Evolutionary conservation across 2,329 filamentous ascomycete species (phyloP).

Genomic region (Akanthomyces muscarius): DNA sequence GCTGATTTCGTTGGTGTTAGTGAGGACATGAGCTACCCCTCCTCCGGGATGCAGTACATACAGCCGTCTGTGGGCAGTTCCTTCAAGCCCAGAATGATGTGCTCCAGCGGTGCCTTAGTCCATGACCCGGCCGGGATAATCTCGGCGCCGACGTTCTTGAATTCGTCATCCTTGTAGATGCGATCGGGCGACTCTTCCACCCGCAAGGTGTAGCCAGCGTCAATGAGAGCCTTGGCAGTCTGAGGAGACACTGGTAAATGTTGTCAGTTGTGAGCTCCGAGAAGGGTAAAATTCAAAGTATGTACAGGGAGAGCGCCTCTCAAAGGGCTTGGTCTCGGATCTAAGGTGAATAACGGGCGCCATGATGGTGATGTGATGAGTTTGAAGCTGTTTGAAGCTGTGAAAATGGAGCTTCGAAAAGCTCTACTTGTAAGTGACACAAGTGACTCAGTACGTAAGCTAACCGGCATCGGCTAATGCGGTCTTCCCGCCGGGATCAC

Average conservation of each 20-base stretch:
- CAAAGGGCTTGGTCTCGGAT: slow-evolving; percentile 20
- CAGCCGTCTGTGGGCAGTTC: slow-evolving; percentile 69
- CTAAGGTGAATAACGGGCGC: slow-evolving; percentile 17
- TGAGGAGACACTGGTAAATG: slow-evolving; percentile 22
- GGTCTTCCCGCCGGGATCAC: slow-evolving; percentile 6
- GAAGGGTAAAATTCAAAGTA: neutral
- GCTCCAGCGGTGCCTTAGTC: slow-evolving; percentile 61
- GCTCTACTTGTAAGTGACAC: slow-evolving; percentile 1
- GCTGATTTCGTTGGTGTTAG: slow-evolving; percentile 3
- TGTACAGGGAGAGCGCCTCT: slow-evolving; percentile 19
- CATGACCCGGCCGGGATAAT: slow-evolving; percentile 65
- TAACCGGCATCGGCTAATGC: neutral
- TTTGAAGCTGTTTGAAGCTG: neutral
- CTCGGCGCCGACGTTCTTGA: slow-evolving; percentile 56
- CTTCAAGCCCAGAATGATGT: slow-evolving; percentile 73
- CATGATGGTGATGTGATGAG: slow-evolving; percentile 15
- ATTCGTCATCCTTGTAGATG: slow-evolving; percentile 60
- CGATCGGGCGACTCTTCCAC: slow-evolving; percentile 62
- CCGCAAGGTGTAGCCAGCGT: slow-evolving; percentile 64
- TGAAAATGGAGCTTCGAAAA: neutral
- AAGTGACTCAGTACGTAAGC: slow-evolving; percentile 8
- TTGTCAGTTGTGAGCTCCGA: neutral
- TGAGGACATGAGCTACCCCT: neutral
- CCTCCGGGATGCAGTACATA: slow-evolving; percentile 29
- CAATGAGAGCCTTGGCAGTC: slow-evolving; percentile 45